Evolutionary conservation across 805 yeast species (phyloP).

Genomic region (Hanseniaspora osmophila): DNA sequence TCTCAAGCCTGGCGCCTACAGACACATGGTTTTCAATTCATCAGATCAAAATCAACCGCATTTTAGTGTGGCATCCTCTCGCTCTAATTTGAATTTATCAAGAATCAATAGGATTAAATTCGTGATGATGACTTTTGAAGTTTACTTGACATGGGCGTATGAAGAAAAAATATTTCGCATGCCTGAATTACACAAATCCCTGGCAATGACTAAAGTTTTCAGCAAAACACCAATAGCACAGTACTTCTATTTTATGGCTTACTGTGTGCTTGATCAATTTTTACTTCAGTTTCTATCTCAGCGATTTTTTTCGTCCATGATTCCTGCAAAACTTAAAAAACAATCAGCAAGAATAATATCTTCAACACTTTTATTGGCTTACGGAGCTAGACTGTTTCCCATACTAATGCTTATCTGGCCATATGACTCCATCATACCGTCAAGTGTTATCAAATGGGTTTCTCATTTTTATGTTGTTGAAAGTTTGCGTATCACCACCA

Average conservation of each 20-base stretch:
- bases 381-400: slow-evolving; percentile 72
- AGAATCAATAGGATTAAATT: slow-evolving; percentile 36
- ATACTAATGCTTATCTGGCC: slow-evolving; percentile 94
- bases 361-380: slow-evolving; percentile 58
- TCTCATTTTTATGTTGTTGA: slow-evolving; percentile 54
- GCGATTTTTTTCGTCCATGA: slow-evolving; percentile 2
- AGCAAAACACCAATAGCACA: slow-evolving; percentile 30
- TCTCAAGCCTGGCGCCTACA: slow-evolving; percentile 73
- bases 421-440: slow-evolving; percentile 62
- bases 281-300: slow-evolving; percentile 28
- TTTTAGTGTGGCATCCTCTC: slow-evolving; percentile 7
- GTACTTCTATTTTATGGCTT: slow-evolving; percentile 40
- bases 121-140: slow-evolving; percentile 66
- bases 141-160: slow-evolving; percentile 82
- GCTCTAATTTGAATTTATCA: slow-evolving; percentile 2
- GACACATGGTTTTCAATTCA: slow-evolving; percentile 73
- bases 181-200: background rate
- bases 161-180: slow-evolving; percentile 37
- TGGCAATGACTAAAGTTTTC: slow-evolving; percentile 22
- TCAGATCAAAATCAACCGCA: slow-evolving; percentile 17
- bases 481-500: slow-evolving; percentile 35
- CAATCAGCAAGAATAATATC: slow-evolving; percentile 29
- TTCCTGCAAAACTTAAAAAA: background rate
- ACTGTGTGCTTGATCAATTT: slow-evolving; percentile 34
- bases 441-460: slow-evolving; percentile 42